Evolutionary conservation across 192 early-diverging fungal genomes (phyloP), one percentile per base, ranked within the genome.

Genomic region (Mortierella alpina): DNA sequence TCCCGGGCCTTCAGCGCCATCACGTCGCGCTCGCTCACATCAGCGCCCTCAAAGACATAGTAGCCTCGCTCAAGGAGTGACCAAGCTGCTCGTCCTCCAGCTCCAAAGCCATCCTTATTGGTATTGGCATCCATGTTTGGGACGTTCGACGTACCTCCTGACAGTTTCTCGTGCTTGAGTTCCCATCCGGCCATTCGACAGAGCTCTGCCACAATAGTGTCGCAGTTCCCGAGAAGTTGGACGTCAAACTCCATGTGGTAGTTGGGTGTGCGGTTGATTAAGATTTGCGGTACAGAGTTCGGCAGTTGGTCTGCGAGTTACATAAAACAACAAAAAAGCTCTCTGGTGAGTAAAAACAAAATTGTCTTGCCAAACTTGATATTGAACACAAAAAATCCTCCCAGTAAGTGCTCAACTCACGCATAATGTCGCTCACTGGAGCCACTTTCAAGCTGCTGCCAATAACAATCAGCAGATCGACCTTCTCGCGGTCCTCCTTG

Each of bases 381-480:
- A 55, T 15, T 47, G 23, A 53, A 40, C 11, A 56, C 51, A 42
- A n/a, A 18, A 5, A 31, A n/a, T 56, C 10, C 15, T 39, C 65
- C 39, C 13, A 7, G 42, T 31, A 11, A 40, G 18, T 3, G 10
- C 13, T 17, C 40, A 4, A 71, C 81, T 68, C 73, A 90, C 86
- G 85, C 92, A 95, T 95, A 45, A 98, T 96, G 50, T 94, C 92
- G 4, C 94, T 93, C 5, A 99, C 96, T 3, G 98, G 98, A 3
- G 95, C 92, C 3, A 99, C 97, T 81, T 96, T 96, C 13, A 99
- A 81, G n/a, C 92, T 95, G 47, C 93, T 94, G 14, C 98, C 98
- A 86, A 99, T 98, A n/a, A 99, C 97, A 53, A 99, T 88, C 45
- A 99, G 68, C 46, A 99, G 73, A 84, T 98, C 96, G 9, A 93